Conservation (phyloP, 257 asterid species). For the Linderniella brevidens region DNA sequence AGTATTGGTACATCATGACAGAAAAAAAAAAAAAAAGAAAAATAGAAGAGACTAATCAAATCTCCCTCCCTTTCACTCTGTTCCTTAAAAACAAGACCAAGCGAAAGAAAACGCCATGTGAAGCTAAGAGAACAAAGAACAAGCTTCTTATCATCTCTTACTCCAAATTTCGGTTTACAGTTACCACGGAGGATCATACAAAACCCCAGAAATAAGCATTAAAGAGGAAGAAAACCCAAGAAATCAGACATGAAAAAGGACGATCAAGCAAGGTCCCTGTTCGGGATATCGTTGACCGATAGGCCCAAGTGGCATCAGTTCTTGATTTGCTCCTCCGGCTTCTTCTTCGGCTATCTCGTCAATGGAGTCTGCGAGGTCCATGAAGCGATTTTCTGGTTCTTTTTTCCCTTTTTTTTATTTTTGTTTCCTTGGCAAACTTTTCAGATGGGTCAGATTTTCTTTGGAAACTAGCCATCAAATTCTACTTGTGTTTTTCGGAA, state of each 20-base stretch:
- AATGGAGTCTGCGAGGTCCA: conserved; percentile 83
- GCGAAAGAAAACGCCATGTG: no score
- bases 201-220: no score
- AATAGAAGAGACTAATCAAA: no score
- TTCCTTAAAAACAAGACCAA: no score
- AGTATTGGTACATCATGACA: no score
- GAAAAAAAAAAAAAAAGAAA: no score
- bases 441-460: neutral
- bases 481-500: neutral
- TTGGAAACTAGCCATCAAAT: neutral
- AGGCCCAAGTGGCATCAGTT: conserved; percentile 80
- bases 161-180: no score
- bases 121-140: no score
- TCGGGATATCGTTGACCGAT: conserved; percentile 59
- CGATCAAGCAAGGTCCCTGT: conserved; percentile 61
- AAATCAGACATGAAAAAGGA: conserved; percentile 56
- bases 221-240: no score
- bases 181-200: no score
- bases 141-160: no score
- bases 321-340: conserved; percentile 71
- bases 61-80: no score
- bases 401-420: neutral
- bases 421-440: neutral
- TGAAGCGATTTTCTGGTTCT: neutral
- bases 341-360: conserved; percentile 87